These are phyloP conservation scores for Solanum etuberosum DNA, from an alignment of 257 asterid genomes.

Conservation along the genomic window DNA sequence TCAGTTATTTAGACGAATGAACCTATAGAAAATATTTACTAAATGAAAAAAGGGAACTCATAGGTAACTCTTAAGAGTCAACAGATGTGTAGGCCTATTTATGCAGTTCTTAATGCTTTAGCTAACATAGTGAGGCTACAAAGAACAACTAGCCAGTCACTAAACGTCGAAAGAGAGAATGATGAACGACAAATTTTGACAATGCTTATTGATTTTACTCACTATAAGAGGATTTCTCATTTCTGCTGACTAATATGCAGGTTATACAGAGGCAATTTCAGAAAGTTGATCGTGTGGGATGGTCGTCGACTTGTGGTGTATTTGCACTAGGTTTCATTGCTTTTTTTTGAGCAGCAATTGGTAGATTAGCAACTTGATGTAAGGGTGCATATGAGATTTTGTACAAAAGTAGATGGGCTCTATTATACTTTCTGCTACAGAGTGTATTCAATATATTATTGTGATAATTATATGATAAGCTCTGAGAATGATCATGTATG, in stretches of 20 bases:
- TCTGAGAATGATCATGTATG: not conserved
- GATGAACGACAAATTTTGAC: not conserved
- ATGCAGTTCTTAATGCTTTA: not conserved
- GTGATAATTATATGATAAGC: not conserved
- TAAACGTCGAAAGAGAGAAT: not conserved
- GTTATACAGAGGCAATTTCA: not conserved
- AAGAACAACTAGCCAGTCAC: not conserved
- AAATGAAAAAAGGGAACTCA: not conserved
- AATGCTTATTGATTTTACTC: not conserved
- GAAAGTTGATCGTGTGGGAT: not conserved
- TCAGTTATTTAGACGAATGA: not conserved
- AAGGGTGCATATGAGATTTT: not conserved
- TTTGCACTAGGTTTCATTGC: not conserved
- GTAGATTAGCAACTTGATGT: not conserved
- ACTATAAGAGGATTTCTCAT: not conserved
- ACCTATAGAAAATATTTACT: not conserved
- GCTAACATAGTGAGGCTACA: not conserved
- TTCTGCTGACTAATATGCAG: not conserved
- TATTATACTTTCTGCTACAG: not conserved
- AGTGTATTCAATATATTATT: not conserved
- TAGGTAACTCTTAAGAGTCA: not conserved
- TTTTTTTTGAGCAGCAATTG: not conserved
- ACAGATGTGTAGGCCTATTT: not conserved
- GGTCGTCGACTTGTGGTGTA: not conserved
- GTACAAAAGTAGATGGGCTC: not conserved